These are phyloP conservation scores for Fusarium sp. DNA, from an alignment of 2,329 filamentous ascomycete species.

Conservation along the genomic window DNA sequence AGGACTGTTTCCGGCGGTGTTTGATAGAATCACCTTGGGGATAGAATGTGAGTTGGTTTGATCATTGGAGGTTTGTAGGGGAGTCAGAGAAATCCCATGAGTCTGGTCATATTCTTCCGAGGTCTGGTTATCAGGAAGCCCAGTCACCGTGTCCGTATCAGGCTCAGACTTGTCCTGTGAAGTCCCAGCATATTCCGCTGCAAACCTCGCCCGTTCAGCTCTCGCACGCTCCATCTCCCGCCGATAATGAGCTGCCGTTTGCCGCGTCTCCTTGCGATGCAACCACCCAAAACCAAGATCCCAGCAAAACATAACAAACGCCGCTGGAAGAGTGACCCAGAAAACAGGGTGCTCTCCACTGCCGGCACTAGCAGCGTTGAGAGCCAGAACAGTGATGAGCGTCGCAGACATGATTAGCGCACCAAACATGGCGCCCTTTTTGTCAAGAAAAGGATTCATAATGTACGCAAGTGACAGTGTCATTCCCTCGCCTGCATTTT, in stretches of 20 bases:
- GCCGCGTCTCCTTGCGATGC: slow-evolving; percentile 68
- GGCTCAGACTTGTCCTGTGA: neutral
- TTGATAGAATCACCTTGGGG: slow-evolving; percentile 3
- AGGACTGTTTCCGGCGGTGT: slow-evolving; percentile 1
- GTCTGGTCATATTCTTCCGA: neutral
- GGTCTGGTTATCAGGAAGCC: neutral
- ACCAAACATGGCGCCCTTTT: slow-evolving; percentile 70
- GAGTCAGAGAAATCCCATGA: neutral
- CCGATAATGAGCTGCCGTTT: slow-evolving; percentile 67
- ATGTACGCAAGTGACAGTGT: slow-evolving; percentile 74
- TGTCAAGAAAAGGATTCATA: slow-evolving; percentile 79
- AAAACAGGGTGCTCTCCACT: slow-evolving; percentile 67
- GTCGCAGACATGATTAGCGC: slow-evolving; percentile 73
- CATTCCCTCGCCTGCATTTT: slow-evolving; percentile 58
- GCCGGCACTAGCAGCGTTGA: slow-evolving; percentile 69
- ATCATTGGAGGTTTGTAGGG: neutral
- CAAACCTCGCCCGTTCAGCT: slow-evolving; percentile 7
- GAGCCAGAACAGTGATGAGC: slow-evolving; percentile 69
- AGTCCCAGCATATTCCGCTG: neutral
- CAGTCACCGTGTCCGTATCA: neutral
- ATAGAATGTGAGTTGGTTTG: neutral
- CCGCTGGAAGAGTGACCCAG: slow-evolving; percentile 75
- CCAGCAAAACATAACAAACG: slow-evolving; percentile 74
- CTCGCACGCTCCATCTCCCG: slow-evolving; percentile 36
- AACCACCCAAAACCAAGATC: slow-evolving; percentile 72